Conservation (phyloP, 495 filamentous ascomycete genomes). For the Xylaria cubensis region DNA sequence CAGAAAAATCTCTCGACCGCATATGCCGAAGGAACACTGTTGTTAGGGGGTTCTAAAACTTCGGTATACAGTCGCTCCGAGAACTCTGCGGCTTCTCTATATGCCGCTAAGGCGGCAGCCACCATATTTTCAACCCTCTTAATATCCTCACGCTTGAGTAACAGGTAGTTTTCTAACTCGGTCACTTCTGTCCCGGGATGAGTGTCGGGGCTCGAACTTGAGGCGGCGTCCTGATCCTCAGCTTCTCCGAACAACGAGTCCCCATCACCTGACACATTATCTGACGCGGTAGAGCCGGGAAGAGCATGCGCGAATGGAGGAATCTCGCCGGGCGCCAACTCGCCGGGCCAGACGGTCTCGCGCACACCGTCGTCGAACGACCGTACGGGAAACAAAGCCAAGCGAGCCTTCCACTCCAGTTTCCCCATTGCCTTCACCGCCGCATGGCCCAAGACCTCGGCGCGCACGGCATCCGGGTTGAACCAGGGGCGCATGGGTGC, state of each 20-base stretch:
- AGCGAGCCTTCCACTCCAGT: conserved; percentile 7
- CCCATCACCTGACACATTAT: background rate
- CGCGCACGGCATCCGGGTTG: conserved; percentile 17
- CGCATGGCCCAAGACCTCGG: conserved; percentile 20
- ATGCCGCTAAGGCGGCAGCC: background rate
- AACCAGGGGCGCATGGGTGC: conserved; percentile 7
- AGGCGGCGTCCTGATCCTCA: background rate
- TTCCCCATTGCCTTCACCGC: conserved; percentile 16
- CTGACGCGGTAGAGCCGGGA: background rate
- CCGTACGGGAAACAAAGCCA: conserved; percentile 11
- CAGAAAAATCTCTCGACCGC: background rate
- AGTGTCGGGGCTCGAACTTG: background rate
- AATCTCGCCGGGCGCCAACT: background rate
- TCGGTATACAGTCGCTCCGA: background rate
- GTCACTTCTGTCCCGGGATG: background rate
- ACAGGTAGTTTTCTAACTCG: background rate
- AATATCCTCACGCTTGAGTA: background rate
- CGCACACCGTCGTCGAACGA: background rate
- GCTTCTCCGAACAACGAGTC: background rate
- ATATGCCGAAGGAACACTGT: conserved; percentile 8
- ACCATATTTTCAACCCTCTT: background rate
- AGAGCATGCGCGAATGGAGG: background rate
- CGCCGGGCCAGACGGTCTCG: background rate
- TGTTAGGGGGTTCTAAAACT: background rate
- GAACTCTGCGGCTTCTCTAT: background rate